phyloP scores from a whole-genome alignment of 495 filamentous ascomycete species.

The Xylaria intraflava region DNA sequence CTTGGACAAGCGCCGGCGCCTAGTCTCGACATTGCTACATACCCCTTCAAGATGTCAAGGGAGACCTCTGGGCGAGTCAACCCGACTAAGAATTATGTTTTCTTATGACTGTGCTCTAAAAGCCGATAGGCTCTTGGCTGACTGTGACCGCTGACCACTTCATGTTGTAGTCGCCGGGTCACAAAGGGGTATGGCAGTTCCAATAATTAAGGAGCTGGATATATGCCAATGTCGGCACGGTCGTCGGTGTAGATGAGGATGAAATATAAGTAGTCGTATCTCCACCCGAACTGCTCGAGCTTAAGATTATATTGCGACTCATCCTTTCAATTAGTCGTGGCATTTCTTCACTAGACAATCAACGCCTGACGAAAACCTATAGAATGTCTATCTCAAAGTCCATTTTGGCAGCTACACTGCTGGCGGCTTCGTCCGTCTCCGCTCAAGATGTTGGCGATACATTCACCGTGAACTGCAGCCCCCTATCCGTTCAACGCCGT shows the following conservation, averaged over 20 bases:
- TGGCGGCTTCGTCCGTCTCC: constrained; percentile 1
- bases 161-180: background rate
- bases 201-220: background rate
- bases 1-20: too few species aligned
- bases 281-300: background rate
- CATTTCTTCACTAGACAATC: background rate
- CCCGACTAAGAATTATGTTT: too few species aligned
- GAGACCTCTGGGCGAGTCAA: background rate
- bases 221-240: background rate
- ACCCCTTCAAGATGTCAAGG: background rate
- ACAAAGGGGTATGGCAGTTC: background rate
- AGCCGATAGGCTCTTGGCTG: too few species aligned
- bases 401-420: constrained; percentile 2
- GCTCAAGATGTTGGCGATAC: constrained; percentile 6
- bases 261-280: background rate
- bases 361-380: background rate
- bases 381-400: background rate
- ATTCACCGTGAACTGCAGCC: constrained; percentile 10
- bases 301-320: background rate
- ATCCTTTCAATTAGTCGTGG: background rate
- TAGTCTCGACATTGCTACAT: constrained; percentile 1
- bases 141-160: background rate
- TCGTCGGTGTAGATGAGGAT: background rate
- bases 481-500: constrained; percentile 5
- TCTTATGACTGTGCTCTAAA: too few species aligned